Percentiles rank a stretch among this genome's conserved stretches.
Conservation (phyloP, 805 yeast genomes). For the Saccharomycopsis sp. region DNA sequence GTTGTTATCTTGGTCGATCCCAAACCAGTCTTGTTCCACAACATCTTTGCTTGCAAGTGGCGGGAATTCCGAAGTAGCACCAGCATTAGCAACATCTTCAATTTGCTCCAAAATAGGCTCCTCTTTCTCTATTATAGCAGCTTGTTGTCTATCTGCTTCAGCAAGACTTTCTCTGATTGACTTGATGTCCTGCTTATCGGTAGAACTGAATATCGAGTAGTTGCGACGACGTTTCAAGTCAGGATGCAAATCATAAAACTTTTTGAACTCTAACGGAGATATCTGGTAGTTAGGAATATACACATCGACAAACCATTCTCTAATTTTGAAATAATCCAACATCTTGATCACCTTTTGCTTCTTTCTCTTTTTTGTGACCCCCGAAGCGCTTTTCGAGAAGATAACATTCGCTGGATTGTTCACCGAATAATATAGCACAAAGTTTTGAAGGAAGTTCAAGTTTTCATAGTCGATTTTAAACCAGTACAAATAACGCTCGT, state of each 20-base stretch:
- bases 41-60: background rate
- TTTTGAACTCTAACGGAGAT: slow-evolving; percentile 13
- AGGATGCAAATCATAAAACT: slow-evolving; percentile 6
- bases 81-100: too few relatives aligned
- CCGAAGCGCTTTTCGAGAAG: background rate
- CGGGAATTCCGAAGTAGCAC: too few relatives aligned
- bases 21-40: slow-evolving; percentile 25
- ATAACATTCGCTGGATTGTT: slow-evolving; percentile 15
- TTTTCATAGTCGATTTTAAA: slow-evolving; percentile 71
- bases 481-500: slow-evolving; percentile 78
- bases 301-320: slow-evolving; percentile 17
- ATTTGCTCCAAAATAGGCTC: too few relatives aligned
- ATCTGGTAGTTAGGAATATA: slow-evolving; percentile 11
- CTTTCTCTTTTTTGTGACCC: background rate
- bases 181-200: background rate
- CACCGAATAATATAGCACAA: slow-evolving; percentile 60
- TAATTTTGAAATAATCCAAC: slow-evolving; percentile 9
- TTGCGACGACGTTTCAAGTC: slow-evolving; percentile 4
- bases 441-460: slow-evolving; percentile 55
- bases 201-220: slow-evolving; percentile 4
- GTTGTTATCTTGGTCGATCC: slow-evolving; percentile 43
- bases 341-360: slow-evolving; percentile 1
- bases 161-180: background rate
- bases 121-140: background rate
- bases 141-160: background rate